Evolutionary conservation across 306 rosid species (phyloP), one percentile per base, ranked within the genome.

Genomic region (Arachis stenosperma): DNA sequence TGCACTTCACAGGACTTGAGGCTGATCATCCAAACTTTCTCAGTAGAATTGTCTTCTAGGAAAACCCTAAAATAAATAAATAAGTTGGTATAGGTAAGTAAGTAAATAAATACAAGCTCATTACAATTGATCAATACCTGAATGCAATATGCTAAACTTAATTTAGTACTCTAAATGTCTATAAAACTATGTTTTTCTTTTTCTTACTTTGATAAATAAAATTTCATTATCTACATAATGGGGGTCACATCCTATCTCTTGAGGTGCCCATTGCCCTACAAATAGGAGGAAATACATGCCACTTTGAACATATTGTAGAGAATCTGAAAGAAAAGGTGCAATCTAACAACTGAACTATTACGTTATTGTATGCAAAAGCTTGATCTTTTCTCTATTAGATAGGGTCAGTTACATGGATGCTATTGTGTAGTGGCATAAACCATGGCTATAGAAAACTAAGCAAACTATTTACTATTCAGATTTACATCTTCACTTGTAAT

Each of bases 171-270:
- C 37, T 54, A 43, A 42, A 9, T 71, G 54, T 36, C 58, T 41
- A 41, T 66, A 62, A 42, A 52, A 10, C 50, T 8, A 5, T 52
- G 27, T 22, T 22, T 22, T 22, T 22, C 27, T 22, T 22, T 22
- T 52, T 67, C 27, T 50, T 76, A 48, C 47, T 61, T 7, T 53
- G 65, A n/a, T 52, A 42, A 5, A 8, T 13, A 36, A 27, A 51
- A 37, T 53, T n/a, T 30, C 29, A 44, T 27, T 40, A 33, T 50
- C 27, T 56, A 14, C 56, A 17, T 37, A 40, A 27, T 30, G 11
- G 70, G 74, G 36, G 57, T 65, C 65, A 39, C 68, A 58, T 65
- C 44, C 17, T 61, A 77, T 54, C 60, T 33, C 71, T 36, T 61
- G 8, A 15, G 17, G 63, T 22, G 27, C 27, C 27, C 27, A 22